Conservation (phyloP, 257 asterid species). For the Rhazya stricta region DNA sequence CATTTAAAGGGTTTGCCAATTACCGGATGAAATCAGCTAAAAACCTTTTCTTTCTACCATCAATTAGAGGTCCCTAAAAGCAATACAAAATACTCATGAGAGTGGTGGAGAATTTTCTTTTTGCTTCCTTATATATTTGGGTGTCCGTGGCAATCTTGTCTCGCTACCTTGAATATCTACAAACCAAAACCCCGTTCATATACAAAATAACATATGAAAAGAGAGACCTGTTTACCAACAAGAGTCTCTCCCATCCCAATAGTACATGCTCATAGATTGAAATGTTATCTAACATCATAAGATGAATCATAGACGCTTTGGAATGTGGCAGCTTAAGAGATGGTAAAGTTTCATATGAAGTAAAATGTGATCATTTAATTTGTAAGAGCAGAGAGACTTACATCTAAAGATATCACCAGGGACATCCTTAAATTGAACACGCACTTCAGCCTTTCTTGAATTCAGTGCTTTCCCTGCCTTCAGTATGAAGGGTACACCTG, state of each 20-base stretch:
- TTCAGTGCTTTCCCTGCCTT: constrained; percentile 97
- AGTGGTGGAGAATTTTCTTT: neutral
- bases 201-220: neutral
- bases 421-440: constrained; percentile 95
- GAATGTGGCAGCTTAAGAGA: neutral
- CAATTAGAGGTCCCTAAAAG: neutral
- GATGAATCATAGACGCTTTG: neutral
- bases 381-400: constrained; percentile 25
- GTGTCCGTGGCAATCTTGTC: neutral
- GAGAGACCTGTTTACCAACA: neutral
- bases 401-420: constrained; percentile 93
- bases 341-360: neutral
- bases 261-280: neutral
- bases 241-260: neutral
- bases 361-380: neutral
- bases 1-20: neutral
- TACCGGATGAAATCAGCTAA: neutral
- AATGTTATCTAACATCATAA: neutral
- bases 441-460: constrained; percentile 93
- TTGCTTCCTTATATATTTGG: neutral
- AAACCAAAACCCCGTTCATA: neutral
- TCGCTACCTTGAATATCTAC: neutral
- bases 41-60: neutral
- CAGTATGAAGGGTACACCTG: constrained; percentile 94
- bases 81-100: neutral